Evolutionary conservation across 306 rosid species (phyloP).

Genomic region (Cicer yamashitae): DNA sequence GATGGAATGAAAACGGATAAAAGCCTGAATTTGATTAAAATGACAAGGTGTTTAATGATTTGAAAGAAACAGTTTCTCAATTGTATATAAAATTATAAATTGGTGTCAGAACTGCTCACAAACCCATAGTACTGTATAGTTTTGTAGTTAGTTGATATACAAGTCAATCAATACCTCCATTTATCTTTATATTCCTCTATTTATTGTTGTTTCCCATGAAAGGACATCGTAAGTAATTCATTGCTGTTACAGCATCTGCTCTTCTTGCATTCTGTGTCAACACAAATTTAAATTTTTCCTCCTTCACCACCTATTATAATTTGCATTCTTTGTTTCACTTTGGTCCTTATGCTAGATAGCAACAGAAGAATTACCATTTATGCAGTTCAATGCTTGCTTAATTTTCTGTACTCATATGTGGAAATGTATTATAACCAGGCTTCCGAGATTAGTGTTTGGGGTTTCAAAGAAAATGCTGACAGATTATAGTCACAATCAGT

Average conservation of each 20-base stretch:
- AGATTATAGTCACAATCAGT: conserved; percentile 76
- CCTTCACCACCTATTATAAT: conserved; percentile 3
- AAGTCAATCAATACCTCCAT: conserved; percentile 7
- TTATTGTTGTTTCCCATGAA: conserved; percentile 28
- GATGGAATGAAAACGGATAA: conserved; percentile 19
- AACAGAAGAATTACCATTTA: conserved; percentile 4
- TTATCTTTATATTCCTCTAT: conserved; percentile 18
- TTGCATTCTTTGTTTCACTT: conserved; percentile 29
- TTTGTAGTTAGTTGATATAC: conserved; percentile 15
- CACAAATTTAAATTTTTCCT: conserved; percentile 22
- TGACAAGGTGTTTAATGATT: conserved; percentile 22
- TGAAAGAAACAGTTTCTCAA: neutral
- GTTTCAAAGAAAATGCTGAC: conserved; percentile 87
- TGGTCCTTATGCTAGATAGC: conserved; percentile 23
- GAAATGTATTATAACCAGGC: conserved; percentile 53
- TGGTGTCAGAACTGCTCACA: conserved; percentile 9
- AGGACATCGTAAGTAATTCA: conserved; percentile 20
- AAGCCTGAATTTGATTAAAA: conserved; percentile 7
- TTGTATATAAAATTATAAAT: neutral
- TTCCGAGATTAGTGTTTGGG: conserved; percentile 84
- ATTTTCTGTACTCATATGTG: conserved; percentile 29
- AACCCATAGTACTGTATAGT: neutral
- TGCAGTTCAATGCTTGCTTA: conserved; percentile 35
- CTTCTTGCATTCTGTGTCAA: conserved; percentile 35
- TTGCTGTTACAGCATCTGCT: conserved; percentile 18